Percentiles rank a stretch among this genome's conserved stretches.
These are phyloP conservation scores for Hypseocharis bilobata DNA, from an alignment of 441 rosid genomes.

Conservation along the genomic window DNA sequence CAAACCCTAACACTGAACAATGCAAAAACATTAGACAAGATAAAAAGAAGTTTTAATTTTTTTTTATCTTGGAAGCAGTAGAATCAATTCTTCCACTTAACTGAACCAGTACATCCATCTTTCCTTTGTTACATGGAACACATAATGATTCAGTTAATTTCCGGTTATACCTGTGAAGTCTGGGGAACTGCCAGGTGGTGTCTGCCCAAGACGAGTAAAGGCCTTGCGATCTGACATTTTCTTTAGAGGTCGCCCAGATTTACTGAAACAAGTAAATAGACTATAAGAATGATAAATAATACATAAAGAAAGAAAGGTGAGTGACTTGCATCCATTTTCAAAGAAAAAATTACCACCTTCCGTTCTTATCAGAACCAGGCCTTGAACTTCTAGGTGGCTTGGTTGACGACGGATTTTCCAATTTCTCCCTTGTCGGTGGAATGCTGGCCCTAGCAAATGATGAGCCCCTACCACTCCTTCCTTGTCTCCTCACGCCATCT, in stretches of 20 bases:
- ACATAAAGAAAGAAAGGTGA: neutral
- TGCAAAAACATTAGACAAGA: neutral
- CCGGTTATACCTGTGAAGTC: slow-evolving; percentile 51
- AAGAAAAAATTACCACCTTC: slow-evolving; percentile 33
- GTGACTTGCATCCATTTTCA: slow-evolving; percentile 7
- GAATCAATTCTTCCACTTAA: too few relatives aligned
- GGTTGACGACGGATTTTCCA: slow-evolving; percentile 43
- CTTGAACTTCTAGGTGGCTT: slow-evolving; percentile 46
- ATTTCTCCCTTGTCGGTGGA: slow-evolving; percentile 48
- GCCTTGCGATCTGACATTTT: slow-evolving; percentile 74
- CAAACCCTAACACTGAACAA: neutral
- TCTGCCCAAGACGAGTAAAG: slow-evolving; percentile 40
- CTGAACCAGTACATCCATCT: too few relatives aligned
- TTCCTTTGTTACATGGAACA: neutral
- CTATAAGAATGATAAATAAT: slow-evolving; percentile 7
- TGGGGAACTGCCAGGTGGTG: slow-evolving; percentile 36
- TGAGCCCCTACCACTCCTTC: slow-evolving; percentile 59
- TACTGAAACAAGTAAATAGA: slow-evolving; percentile 44
- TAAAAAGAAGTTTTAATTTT: too few relatives aligned
- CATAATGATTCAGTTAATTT: neutral
- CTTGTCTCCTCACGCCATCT: slow-evolving; percentile 64
- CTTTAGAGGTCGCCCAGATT: slow-evolving; percentile 75
- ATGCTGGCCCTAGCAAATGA: slow-evolving; percentile 40
- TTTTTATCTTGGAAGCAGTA: too few relatives aligned
- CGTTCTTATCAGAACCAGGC: slow-evolving; percentile 56